phyloP scores from a whole-genome alignment of 2,329 filamentous ascomycete species.

The Aspergillus sp. region DNA sequence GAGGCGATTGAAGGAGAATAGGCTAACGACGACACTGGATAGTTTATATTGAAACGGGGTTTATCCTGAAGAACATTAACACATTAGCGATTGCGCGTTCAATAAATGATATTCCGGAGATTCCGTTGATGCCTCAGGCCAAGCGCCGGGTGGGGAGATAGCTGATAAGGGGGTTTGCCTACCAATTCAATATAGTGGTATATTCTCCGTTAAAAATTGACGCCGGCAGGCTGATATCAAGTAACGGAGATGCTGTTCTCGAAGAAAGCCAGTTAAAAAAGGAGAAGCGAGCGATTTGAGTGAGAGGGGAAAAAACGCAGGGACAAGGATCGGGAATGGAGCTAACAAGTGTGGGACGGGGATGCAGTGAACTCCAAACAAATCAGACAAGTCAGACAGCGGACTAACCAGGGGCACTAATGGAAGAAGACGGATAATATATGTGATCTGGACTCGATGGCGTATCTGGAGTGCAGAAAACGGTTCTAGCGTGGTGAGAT shows the following conservation, averaged over 20 bases:
- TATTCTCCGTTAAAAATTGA: not conserved
- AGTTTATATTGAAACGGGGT: not conserved
- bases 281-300: not conserved
- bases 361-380: not conserved
- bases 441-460: conserved; percentile 5
- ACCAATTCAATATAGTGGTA: not conserved
- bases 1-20: not conserved
- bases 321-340: conserved; percentile 2
- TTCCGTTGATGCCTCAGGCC: not conserved
- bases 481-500: not conserved
- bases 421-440: not conserved
- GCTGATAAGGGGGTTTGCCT: not conserved
- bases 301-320: conserved; percentile 10
- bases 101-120: not conserved
- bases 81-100: not conserved
- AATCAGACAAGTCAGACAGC: not conserved
- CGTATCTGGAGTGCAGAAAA: not conserved
- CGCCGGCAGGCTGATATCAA: not conserved
- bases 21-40: not conserved
- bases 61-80: not conserved
- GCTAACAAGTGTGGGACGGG: conserved; percentile 9
- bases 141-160: not conserved
- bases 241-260: not conserved
- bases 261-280: not conserved
- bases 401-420: conserved; percentile 7